phyloP scores from a whole-genome alignment of 106 monocot genomes.

The Dioscorea alata region DNA sequence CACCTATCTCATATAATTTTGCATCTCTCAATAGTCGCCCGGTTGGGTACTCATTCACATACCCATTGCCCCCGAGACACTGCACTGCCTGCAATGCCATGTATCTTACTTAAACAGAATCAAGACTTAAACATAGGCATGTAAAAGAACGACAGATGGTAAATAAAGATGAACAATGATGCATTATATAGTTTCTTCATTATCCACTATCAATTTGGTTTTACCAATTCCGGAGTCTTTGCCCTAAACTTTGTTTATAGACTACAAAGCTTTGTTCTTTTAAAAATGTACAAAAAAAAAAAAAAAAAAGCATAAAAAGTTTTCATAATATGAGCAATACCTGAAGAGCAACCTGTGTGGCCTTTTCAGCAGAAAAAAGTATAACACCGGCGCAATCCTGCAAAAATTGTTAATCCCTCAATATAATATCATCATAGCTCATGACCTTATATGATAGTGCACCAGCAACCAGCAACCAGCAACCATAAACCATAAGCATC shows the following conservation, averaged over 20 bases:
- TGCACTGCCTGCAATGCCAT: constrained; percentile 66
- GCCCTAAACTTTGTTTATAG: no score
- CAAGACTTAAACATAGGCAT: no score
- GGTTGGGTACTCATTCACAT: constrained; percentile 94
- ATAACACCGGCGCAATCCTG: constrained; percentile 96
- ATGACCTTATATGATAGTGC: background rate
- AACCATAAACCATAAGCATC: no score
- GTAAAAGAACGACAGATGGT: background rate
- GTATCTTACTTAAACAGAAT: no score
- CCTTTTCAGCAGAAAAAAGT: constrained; percentile 91
- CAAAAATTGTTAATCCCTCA: background rate
- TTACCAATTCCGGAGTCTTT: no score
- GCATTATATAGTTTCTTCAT: no score
- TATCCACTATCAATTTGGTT: no score
- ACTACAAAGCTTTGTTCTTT: no score
- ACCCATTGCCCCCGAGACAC: constrained; percentile 93
- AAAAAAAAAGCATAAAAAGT: no score
- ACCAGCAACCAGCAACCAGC: no score
- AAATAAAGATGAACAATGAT: background rate
- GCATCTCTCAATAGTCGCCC: constrained; percentile 93
- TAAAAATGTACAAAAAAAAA: no score
- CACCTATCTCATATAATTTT: constrained; percentile 92
- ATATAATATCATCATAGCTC: background rate
- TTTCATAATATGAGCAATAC: constrained; percentile 10
- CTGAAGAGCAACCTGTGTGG: constrained; percentile 98